These are phyloP conservation scores for Mucor racemosus DNA, from an alignment of 371 early-diverging fungal species.

Conservation along the genomic window DNA sequence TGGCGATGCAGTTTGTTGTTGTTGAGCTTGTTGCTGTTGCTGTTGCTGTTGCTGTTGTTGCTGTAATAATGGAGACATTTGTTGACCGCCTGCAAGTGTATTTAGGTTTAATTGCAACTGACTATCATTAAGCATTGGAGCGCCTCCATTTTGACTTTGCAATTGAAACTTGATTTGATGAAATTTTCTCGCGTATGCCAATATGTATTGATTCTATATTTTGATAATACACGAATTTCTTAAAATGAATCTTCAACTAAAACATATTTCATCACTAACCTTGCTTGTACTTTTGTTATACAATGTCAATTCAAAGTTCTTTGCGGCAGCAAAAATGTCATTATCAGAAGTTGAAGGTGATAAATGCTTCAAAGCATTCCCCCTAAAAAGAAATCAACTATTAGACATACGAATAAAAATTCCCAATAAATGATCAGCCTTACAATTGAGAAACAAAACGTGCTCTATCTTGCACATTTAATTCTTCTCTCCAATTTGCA, in stretches of 20 bases:
- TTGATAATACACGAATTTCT: no score
- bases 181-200: slow-evolving; percentile 35
- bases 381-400: slow-evolving; percentile 26
- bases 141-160: slow-evolving; percentile 27
- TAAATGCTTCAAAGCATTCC: slow-evolving; percentile 43
- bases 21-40: slow-evolving; percentile 49
- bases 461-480: slow-evolving; percentile 39
- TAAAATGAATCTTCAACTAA: not conserved
- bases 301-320: slow-evolving; percentile 45
- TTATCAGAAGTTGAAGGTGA: slow-evolving; percentile 47
- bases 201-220: slow-evolving; percentile 31
- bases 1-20: slow-evolving; percentile 51
- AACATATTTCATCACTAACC: slow-evolving; percentile 17
- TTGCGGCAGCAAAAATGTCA: slow-evolving; percentile 51
- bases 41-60: slow-evolving; percentile 30
- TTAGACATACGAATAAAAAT: not conserved
- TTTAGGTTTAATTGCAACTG: slow-evolving; percentile 35
- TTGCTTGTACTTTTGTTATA: slow-evolving; percentile 47
- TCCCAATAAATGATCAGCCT: not conserved
- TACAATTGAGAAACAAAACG: slow-evolving; percentile 40
- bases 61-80: slow-evolving; percentile 49
- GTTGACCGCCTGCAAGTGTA: slow-evolving; percentile 33
- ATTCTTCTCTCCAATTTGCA: slow-evolving; percentile 40
- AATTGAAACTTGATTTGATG: slow-evolving; percentile 45
- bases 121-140: slow-evolving; percentile 39